Evolutionary conservation across 2,329 filamentous ascomycete species (phyloP), one percentile per base, ranked within the genome.

Genomic region (Metarhizium humberi): DNA sequence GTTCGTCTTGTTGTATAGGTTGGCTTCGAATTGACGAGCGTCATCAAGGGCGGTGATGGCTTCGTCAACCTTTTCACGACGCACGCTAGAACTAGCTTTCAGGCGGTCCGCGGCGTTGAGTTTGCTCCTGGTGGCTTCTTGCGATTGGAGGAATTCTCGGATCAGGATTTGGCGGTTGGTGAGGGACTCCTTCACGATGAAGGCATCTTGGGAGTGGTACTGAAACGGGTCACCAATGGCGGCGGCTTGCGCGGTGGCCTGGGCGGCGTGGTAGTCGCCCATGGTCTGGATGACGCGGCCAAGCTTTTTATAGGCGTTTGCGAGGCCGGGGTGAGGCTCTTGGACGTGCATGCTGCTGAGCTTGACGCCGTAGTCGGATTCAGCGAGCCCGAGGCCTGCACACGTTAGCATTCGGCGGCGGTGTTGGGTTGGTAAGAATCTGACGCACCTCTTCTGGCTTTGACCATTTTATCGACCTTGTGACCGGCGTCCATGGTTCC

Each of bases 101-200:
- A 99, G 79, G 48, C 94, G 84, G 69, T 97, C 92, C 1, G 92
- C 91, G 1, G 92, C 90, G 59, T 86, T 84, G 43, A 94, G 82
- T 70, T 91, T 94, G 71, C 84, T 89, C 59, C 88, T 85, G 1
- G 92, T 91, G 25, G 78, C 78, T 68, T 95, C 88, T 69, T 97
- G 92, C 1, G 94, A 92, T 71, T 96, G 90, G 30, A 95, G 75
- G 57, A 97, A 85, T 66, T 99, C 94, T 57, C 94, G 90, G 47
- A 96, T 87, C 20, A 99, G 81, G 59, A 99, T 96, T 73, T 99
- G 94, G 13, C 94, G 88, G 74, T 99, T 99, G 4, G 94, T 99
- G 59, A 99, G 80, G 11, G 92, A 96, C 69, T 99, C 94, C 72
- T 99, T 99, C 62, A 97, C 94, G 63, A 97, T 95, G 68, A 96